A percentile compares a stretch with the other conserved stretches of the same genome.
Conservation (phyloP, 371 early-diverging fungal genomes). For the Circinella minor region DNA sequence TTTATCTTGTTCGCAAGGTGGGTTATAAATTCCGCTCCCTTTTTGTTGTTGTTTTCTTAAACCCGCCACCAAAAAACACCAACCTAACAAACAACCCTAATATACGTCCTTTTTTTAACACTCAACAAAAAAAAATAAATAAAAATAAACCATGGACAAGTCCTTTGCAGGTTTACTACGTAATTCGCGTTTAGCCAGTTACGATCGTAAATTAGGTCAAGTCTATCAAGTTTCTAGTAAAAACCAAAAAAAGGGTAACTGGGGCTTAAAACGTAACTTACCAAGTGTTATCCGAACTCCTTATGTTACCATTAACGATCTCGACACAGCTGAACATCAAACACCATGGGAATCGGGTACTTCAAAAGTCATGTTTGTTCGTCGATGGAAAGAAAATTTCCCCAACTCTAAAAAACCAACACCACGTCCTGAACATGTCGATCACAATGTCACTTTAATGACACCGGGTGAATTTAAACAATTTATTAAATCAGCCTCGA, state of each 20-base stretch:
- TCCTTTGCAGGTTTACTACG: constrained; percentile 75
- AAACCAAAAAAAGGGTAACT: constrained; percentile 63
- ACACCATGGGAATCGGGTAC: constrained; percentile 71
- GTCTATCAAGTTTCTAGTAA: constrained; percentile 69
- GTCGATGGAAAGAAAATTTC: constrained; percentile 77
- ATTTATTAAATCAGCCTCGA: constrained; percentile 52
- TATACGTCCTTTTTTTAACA: not conserved
- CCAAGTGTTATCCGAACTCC: constrained; percentile 70
- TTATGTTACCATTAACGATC: constrained; percentile 57
- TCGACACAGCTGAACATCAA: constrained; percentile 79
- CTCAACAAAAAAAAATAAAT: not conserved
- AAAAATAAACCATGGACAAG: constrained; percentile 58
- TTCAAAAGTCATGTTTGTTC: constrained; percentile 54
- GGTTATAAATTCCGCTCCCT: too few relatives aligned
- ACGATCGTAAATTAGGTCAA: constrained; percentile 69
- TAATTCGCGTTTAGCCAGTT: constrained; percentile 74
- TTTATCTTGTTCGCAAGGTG: too few relatives aligned
- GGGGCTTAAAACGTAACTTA: constrained; percentile 81
- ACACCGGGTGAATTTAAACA: constrained; percentile 63
- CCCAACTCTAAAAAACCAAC: constrained; percentile 61
- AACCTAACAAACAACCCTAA: too few relatives aligned
- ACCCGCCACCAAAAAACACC: too few relatives aligned
- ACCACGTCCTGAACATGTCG: constrained; percentile 45
- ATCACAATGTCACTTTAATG: constrained; percentile 57
- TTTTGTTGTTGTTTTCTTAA: too few relatives aligned